Evolutionary conservation across 2,329 filamentous ascomycete species (phyloP), one percentile per base, ranked within the genome.

Genomic region (Annulohypoxylon truncatum): DNA sequence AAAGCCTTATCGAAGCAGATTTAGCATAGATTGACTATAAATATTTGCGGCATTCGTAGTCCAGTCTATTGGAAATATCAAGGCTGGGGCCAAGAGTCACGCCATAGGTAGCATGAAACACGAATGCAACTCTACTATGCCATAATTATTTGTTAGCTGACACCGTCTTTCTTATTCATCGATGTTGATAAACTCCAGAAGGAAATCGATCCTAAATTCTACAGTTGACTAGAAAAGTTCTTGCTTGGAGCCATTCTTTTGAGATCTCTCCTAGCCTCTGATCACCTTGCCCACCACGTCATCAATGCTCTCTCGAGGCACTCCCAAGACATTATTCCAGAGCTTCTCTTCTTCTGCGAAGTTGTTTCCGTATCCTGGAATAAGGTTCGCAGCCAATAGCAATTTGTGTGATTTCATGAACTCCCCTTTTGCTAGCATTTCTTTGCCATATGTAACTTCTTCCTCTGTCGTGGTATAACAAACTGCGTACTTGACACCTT

Each of bases 1-100:
- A 75, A 57, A 74, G 73, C 31, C 20, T 74, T 1, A 71, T 75
- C n/a, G 73, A 75, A 40, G 68, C 71, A 1, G 72, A 72, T 24
- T 18, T 72, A n/a, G 60, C 64, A 20, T 68, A 50, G 33, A 22
- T 40, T 69, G 50, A 38, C 15, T 40, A n/a, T 28, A 33, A 10
- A 33, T 15, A 15, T 15, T 15, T n/a, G 13, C 13, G 12, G 13
- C 13, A 15, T 38, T 10, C 35, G 15, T 7, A 33, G 2, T 9
- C 31, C 12, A 33, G 31, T 33, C 6, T 33, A 33, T 7, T 33
- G 12, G 31, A 10, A 10, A 33, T 33, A 33, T 10, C 31, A 4
- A 33, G 31, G 6, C 26, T 28, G 7, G 26, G n/a, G n/a, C n/a
- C n/a, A n/a, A n/a, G n/a, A n/a, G n/a, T n/a, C n/a, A n/a, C n/a